phyloP scores from a whole-genome alignment of 164 flowering plant species.

The Vitis amurensis region DNA sequence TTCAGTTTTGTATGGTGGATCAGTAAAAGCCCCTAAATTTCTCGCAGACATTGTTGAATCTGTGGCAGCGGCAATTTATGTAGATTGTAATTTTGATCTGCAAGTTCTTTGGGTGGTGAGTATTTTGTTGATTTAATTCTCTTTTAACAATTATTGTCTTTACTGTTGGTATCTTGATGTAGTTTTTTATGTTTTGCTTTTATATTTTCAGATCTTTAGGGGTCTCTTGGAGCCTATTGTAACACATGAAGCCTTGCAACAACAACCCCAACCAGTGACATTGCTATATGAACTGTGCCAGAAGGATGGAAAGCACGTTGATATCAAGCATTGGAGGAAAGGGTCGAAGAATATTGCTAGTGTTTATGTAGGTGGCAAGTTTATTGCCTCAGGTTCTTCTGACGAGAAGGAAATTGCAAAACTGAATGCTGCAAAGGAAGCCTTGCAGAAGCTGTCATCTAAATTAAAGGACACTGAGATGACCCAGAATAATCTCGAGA shows the following conservation, averaged over 20 bases:
- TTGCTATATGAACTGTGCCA: slow-evolving; percentile 56
- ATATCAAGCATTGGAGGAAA: slow-evolving; percentile 38
- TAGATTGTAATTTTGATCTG: slow-evolving; percentile 60
- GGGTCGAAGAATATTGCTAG: slow-evolving; percentile 34
- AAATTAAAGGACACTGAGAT: neutral
- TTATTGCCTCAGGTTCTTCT: slow-evolving; percentile 41
- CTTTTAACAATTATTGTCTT: neutral
- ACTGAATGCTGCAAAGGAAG: slow-evolving; percentile 52
- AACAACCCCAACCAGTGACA: slow-evolving; percentile 62
- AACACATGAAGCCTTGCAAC: slow-evolving; percentile 41
- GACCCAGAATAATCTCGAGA: neutral
- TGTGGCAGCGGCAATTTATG: slow-evolving; percentile 74
- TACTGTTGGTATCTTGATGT: neutral
- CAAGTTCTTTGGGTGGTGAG: slow-evolving; percentile 61
- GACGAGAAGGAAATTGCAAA: slow-evolving; percentile 59
- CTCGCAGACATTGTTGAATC: slow-evolving; percentile 89
- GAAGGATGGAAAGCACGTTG: slow-evolving; percentile 54
- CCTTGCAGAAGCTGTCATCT: slow-evolving; percentile 34
- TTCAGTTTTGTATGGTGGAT: slow-evolving; percentile 44
- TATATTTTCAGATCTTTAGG: slow-evolving; percentile 40
- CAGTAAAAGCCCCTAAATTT: slow-evolving; percentile 81
- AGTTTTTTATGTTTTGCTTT: neutral
- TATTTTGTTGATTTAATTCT: neutral
- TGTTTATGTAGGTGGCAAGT: slow-evolving; percentile 53
- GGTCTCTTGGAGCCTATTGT: slow-evolving; percentile 60